A percentile compares a stretch with the other conserved stretches of the same genome.
phyloP scores from a whole-genome alignment of 352 stramenopile species.

The Peronospora belbahrii region DNA sequence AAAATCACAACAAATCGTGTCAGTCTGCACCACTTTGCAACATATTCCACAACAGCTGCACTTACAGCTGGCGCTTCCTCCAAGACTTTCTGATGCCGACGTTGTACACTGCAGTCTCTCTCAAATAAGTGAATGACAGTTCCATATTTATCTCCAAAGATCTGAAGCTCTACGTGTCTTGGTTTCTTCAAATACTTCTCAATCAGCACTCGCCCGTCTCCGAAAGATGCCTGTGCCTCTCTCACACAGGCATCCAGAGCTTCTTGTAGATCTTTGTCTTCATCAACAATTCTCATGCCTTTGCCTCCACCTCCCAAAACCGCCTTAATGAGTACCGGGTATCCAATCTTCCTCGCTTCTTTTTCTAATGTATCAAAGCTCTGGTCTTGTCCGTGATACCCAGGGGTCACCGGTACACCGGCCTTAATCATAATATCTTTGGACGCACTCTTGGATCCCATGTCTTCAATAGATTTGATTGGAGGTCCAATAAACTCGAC shows the following conservation, averaged over 20 bases:
- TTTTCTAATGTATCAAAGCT: constrained; percentile 57
- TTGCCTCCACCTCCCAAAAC: constrained; percentile 87
- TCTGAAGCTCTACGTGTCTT: constrained; percentile 89
- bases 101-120: constrained; percentile 87
- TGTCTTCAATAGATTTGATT: constrained; percentile 79
- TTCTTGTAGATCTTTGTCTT: constrained; percentile 74
- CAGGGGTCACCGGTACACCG: constrained; percentile 81
- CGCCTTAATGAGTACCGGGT: constrained; percentile 90
- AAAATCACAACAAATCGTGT: background rate
- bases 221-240: constrained; percentile 86
- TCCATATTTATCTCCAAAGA: constrained; percentile 88
- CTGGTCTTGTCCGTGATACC: constrained; percentile 89
- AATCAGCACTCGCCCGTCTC: constrained; percentile 85
- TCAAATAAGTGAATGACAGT: constrained; percentile 89
- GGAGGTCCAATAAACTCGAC: constrained; percentile 89
- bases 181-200: constrained; percentile 88
- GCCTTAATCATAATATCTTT: constrained; percentile 89
- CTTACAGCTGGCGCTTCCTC: constrained; percentile 88
- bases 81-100: constrained; percentile 91
- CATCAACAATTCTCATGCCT: constrained; percentile 88
- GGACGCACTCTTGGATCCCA: constrained; percentile 89
- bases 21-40: background rate
- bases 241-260: constrained; percentile 79
- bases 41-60: background rate
- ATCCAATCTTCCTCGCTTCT: constrained; percentile 85